phyloP scores from a whole-genome alignment of 495 filamentous ascomycete genomes.

The Tuber microsphaerosporum region DNA sequence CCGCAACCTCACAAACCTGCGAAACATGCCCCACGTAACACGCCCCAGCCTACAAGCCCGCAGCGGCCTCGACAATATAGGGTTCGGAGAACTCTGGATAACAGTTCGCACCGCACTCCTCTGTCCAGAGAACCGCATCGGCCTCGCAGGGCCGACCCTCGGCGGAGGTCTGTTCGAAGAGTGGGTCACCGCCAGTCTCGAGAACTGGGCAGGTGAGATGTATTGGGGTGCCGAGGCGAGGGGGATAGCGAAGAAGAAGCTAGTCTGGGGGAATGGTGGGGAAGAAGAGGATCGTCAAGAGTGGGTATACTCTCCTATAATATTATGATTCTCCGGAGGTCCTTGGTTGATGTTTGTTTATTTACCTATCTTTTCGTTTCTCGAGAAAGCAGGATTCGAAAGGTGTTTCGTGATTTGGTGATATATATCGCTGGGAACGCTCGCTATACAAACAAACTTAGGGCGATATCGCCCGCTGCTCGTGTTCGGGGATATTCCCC shows the following conservation, averaged over 20 bases:
- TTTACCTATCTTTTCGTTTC: background rate
- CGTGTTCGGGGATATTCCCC: background rate
- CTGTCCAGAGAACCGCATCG: background rate
- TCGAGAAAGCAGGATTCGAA: background rate
- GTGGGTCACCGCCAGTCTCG: background rate
- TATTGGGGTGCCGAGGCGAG: background rate
- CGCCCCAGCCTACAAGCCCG: background rate
- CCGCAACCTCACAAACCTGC: background rate
- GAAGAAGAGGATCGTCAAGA: background rate
- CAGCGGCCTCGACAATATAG: background rate
- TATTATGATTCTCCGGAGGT: background rate
- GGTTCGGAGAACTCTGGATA: background rate
- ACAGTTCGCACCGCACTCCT: background rate
- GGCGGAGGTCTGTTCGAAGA: background rate
- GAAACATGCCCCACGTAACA: background rate
- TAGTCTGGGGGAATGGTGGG: background rate
- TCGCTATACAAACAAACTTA: background rate
- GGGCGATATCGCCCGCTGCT: background rate
- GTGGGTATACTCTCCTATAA: background rate
- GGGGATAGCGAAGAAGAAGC: background rate
- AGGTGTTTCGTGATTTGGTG: background rate
- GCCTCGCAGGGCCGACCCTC: background rate
- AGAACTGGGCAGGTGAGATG: background rate
- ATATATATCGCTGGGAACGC: background rate
- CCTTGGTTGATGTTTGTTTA: background rate